Base-by-base conservation (phyloP, 140 eudicot genomes). In the Ambrosia hybrid region DNA sequence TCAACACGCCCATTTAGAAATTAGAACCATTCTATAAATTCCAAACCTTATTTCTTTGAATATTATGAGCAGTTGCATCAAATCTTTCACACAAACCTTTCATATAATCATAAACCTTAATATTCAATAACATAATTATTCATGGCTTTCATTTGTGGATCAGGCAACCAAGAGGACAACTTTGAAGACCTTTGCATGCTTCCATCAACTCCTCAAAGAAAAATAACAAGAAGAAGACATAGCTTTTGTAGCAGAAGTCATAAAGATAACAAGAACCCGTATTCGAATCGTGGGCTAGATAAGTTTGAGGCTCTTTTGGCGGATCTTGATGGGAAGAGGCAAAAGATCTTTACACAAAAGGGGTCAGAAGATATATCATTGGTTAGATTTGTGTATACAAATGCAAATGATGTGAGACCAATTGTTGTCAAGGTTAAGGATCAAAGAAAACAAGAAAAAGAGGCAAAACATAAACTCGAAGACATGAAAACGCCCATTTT, bases 271-370 rank as follows among this genome's bases (percentile, higher is more conserved):
- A 86, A 77, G 62, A 89, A 89, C 73, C 96, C 92, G 5, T 89
- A 85, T 41, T 70, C 96, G 30, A 63, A 51, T 62, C 92, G 89
- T 0, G 96, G 96, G 12, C 87, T 83, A 0, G 96, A 89, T 59
- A 89, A 86, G 30, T 89, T 86, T 46, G 78, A 85, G 53, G 84
- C 86, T n/a, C 88, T 89, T 6, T 46, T 89, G 67, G 89, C 92
- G 0, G 96, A 89, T 65, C 87, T 89, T 33, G 96, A 89, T 64
- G 83, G 80, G 38, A 83, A 79, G 60, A 80, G 87, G 53, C 91
- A 86, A 48, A 66, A 89, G 80, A 86, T 89, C 48, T 89, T 61
- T 75, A 83, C 92, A 4, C 86, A 86, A 71, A 82, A 78, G 72
- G 89, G 91, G 71, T 80, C 96, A 0, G 86, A 86, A 65, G 92